A percentile compares a stretch with the other conserved stretches of the same genome.
Evolutionary conservation across 306 rosid species (phyloP).

Genomic region (Biancaea sappan): DNA sequence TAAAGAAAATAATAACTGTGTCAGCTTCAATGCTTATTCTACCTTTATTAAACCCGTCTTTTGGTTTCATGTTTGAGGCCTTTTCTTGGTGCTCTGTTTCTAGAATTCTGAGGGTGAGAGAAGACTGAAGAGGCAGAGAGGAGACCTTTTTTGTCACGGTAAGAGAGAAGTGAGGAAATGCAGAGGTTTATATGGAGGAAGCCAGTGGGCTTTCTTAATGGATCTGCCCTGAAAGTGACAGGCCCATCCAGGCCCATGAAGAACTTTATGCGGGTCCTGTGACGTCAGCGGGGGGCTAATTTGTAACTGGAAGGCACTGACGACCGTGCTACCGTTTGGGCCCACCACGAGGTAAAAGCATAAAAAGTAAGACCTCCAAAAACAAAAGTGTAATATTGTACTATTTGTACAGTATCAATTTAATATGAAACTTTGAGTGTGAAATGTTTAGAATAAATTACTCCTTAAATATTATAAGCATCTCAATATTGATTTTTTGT

Average conservation of each 20-base stretch:
- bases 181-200: conserved; percentile 42
- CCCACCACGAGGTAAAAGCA: background rate
- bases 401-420: background rate
- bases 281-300: conserved; percentile 32
- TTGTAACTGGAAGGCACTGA: background rate
- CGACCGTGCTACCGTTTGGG: conserved; percentile 29
- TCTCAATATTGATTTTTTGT: too few species aligned
- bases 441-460: too few species aligned
- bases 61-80: conserved; percentile 53
- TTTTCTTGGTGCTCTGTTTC: too few species aligned
- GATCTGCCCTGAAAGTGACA: conserved; percentile 50
- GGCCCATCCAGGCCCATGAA: conserved; percentile 69
- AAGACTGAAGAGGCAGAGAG: conserved; percentile 24
- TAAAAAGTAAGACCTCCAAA: too few species aligned
- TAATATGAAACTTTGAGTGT: background rate
- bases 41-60: conserved; percentile 55
- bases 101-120: too few species aligned
- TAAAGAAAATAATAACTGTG: background rate
- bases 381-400: too few species aligned
- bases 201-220: conserved; percentile 61
- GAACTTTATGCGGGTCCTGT: conserved; percentile 40
- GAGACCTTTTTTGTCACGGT: conserved; percentile 28
- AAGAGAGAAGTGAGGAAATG: conserved; percentile 32
- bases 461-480: too few species aligned
- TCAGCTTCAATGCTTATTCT: conserved; percentile 33